Evolutionary conservation across 176 grass and related monocot species (phyloP), one percentile per base, ranked within the genome.

Genomic region (Urochloa ruziziensis): DNA sequence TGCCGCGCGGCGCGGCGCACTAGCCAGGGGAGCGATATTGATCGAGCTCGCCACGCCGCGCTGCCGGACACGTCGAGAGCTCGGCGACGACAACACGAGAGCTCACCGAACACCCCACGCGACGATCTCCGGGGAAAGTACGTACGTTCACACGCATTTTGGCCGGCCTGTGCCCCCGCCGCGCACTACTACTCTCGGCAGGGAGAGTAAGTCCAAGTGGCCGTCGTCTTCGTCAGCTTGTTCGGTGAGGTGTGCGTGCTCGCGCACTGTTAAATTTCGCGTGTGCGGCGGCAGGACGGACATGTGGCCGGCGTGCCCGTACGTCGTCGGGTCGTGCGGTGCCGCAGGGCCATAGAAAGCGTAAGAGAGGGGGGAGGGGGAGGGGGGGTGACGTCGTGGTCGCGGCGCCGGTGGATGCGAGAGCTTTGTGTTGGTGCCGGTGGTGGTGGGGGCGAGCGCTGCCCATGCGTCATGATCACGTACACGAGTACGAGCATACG

Each of bases 381-480:
- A 17, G 33, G 16, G 19, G 12, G n/a, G 67, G 40, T n/a, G 72
- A 43, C n/a, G 40, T 48, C 42, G 67, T 24, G 23, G n/a, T 70
- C 67, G 67, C n/a, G n/a, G n/a, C n/a, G n/a, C n/a, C n/a, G n/a
- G n/a, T n/a, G n/a, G n/a, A n/a, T n/a, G n/a, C n/a, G n/a, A n/a
- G n/a, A n/a, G 12, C 67, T 15, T 0, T 13, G 62, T 24, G n/a
- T 23, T 61, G 11, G n/a, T 60, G 10, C n/a, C 25, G 58, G 3
- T 27, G 69, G 69, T 72, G n/a, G 24, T 43, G 42, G 44, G 16
- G 43, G 1, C 11, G 13, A 56, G 72, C 52, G 48, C 72, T 10
- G 29, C 18, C 32, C 10, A 18, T 57, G 28, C 77, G 60, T 79
- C 77, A 79, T 79, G 28, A 79, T 79, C 60, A 51, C 77, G 77